Evolutionary conservation across 768 basidiomycete species (phyloP).

Genomic region (Pleurotus platypus): DNA sequence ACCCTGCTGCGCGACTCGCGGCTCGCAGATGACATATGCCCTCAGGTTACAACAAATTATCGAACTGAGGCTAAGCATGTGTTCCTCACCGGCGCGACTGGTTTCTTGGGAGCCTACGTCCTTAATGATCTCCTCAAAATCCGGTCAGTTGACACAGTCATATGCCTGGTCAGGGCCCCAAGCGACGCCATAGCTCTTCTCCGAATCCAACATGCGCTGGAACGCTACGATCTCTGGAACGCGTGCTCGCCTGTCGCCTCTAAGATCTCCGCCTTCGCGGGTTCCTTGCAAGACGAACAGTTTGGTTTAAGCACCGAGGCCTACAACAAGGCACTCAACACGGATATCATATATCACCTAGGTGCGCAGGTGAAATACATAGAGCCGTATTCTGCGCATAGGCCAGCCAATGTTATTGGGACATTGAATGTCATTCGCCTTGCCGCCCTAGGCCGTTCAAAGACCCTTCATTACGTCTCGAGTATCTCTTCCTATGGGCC

Average conservation of each 20-base stretch:
- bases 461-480: conserved; percentile 5
- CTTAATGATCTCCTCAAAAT: neutral
- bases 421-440: conserved; percentile 5
- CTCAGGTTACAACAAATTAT: neutral
- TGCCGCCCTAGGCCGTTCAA: neutral
- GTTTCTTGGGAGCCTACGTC: conserved; percentile 4
- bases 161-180: neutral
- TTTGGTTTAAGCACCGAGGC: neutral
- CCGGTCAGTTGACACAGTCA: neutral
- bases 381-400: conserved; percentile 7
- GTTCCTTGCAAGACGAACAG: neutral
- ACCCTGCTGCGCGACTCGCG: neutral
- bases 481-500: conserved; percentile 4
- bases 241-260: no score
- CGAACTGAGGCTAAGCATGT: neutral
- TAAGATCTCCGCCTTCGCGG: neutral
- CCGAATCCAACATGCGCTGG: neutral
- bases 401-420: conserved; percentile 5
- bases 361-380: conserved; percentile 7
- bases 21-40: neutral
- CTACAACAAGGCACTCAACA: neutral
- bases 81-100: conserved; percentile 7
- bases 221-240: neutral
- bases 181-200: neutral
- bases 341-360: conserved; percentile 3